Evolutionary conservation across 1,284 basidiomycete species (phyloP), one percentile per base, ranked within the genome.

Genomic region (Coniferiporia weirii): DNA sequence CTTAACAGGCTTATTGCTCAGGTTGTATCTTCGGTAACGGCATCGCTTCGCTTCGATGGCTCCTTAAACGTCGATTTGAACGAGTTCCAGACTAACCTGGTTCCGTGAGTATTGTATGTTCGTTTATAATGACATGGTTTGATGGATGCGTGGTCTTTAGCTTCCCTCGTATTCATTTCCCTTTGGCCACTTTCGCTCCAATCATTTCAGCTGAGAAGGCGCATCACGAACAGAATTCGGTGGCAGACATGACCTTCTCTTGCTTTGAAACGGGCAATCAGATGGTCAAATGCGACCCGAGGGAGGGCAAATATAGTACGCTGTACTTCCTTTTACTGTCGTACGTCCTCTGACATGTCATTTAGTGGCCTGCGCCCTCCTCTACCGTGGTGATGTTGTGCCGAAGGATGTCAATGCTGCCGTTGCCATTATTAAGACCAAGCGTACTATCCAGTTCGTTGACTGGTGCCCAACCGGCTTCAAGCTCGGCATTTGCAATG

Each of bases 381-480:
- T 95, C 53, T 95, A 91, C 80, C 93, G 95, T 71, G 95, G 96
- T 68, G 95, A 99, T 72, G 95, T 98, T 66, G 95, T 96, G 53
- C 94, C 95, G 69, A 98, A 98, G 82, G 96, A 98, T 73, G 91
- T 90, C 70, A 93, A 95, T 69, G 87, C 91, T 62, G 95, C 96
- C 61, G 91, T 98, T 66, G 87, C 91, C 58, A 89, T 84, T 69
- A 93, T 98, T 80, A 98, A 96, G 84, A 98, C 95, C 63, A 96
- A 95, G 83, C 86, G 89, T 67, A 95, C 94, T 35, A 98, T 99
- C 70, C 95, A 97, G 73, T 95, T 95, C 69, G 93, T 95, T 64
- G 96, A 99, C 75, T 99, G 96, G 96, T 98, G 96, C 78, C 94
- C 95, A 52, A 98, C 95, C 64, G 85, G 95, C 72, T 85, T 98